phyloP scores from a whole-genome alignment of 768 basidiomycete species.

The Leccinum rimulosum region DNA sequence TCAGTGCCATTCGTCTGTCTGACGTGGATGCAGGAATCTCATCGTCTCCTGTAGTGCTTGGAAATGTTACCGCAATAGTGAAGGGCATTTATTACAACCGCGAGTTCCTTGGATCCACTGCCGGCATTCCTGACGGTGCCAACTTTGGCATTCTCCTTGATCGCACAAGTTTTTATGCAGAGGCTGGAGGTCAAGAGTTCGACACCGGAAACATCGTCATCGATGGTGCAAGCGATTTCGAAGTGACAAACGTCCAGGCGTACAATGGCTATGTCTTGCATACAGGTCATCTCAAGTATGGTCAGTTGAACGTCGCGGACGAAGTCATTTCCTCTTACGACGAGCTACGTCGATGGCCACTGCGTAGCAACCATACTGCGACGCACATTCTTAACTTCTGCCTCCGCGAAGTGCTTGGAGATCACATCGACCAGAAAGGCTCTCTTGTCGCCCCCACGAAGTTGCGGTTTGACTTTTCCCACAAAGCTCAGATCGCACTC shows the following conservation, averaged over 20 bases:
- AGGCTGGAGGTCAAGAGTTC: conserved; percentile 95
- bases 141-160: conserved; percentile 88
- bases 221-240: conserved; percentile 88
- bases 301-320: conserved; percentile 72
- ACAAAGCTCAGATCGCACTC: conserved; percentile 82
- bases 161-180: conserved; percentile 94
- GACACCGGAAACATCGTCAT: conserved; percentile 95
- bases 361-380: conserved; percentile 97
- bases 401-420: conserved; percentile 91
- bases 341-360: conserved; percentile 93
- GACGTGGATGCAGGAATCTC: not conserved
- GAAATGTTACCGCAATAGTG: conserved; percentile 72
- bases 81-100: conserved; percentile 86
- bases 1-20: conserved; percentile 37
- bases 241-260: conserved; percentile 89
- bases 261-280: conserved; percentile 97
- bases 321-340: conserved; percentile 89
- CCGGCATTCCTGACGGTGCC: conserved; percentile 57
- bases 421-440: conserved; percentile 97
- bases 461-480: conserved; percentile 97
- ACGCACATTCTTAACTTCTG: conserved; percentile 97
- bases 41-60: conserved; percentile 51
- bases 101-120: conserved; percentile 67
- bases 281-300: conserved; percentile 88
- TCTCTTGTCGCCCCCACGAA: conserved; percentile 95